Base-by-base conservation (phyloP, 2,329 filamentous ascomycete species). In the Monosporascus sp. region DNA sequence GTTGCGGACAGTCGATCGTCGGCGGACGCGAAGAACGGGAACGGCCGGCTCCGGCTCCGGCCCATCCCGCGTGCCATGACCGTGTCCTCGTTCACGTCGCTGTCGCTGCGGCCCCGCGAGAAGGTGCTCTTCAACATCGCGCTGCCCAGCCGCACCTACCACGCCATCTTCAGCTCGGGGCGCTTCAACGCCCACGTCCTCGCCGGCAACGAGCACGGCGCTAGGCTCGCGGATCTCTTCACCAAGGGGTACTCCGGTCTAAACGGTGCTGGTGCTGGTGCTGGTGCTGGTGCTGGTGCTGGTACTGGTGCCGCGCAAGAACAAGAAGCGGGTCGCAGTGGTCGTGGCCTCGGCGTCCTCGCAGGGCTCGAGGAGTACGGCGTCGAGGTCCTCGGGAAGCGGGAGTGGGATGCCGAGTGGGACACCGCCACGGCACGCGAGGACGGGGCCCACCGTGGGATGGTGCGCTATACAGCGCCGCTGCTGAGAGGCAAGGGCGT, bases 21-120 rank as follows among this genome's bases (percentile, higher is more conserved):
- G n/a, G 17, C 24, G 11, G 31, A 48, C 42, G 37, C 52, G 24
- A 48, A 47, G 36, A 39, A 53, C 42, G 17, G 50, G 31, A 14
- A 49, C 52, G 34, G 48, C 49, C 18, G 45, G 11, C 34, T 54
- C 6, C 45, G 56, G 38, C 51, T 57, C 57, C 63, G 34, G 22
- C 65, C 54, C 51, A 61, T 41, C 63, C 74, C 64, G 6, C 72
- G 75, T 34, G 81, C 75, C 47, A 80, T 84, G 74, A 83, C 81
- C 34, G 80, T 83, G 71, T 83, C 81, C 6, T 83, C 80, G 2
- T 77, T 84, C 56, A 80, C 80, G 2, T 82, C 79, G 0, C 67
- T 84, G 25, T 74, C 77, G 17, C 70, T 83, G 18, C 58, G 63
- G n/a, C 80, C 80, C 0, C 71, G 67, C 25, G 80, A 80, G 1